A percentile compares a stretch with the other conserved stretches of the same genome.
Conservation (phyloP, 1,139 yeast species). For the Hyphopichia pseudoburtonii region DNA sequence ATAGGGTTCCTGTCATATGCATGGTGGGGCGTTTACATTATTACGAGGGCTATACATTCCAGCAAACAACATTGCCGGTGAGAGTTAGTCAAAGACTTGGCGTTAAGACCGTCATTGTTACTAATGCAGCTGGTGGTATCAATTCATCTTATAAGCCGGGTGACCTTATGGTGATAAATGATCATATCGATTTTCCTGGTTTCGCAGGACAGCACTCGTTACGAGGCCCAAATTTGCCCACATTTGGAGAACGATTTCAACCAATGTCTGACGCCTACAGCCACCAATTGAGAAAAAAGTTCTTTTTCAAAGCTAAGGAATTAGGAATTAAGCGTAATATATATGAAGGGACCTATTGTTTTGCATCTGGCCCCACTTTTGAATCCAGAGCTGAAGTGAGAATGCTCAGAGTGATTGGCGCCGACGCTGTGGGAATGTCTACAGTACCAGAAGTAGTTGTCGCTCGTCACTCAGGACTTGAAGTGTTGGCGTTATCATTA, state of each 20-base stretch:
- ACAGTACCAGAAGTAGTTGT: conserved; percentile 95
- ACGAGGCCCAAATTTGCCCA: conserved; percentile 80
- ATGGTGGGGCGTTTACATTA: conserved; percentile 94
- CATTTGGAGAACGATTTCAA: conserved; percentile 81
- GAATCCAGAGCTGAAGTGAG: conserved; percentile 94
- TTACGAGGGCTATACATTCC: conserved; percentile 85
- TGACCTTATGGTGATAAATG: conserved; percentile 85
- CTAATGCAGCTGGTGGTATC: conserved; percentile 95
- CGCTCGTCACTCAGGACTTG: conserved; percentile 84
- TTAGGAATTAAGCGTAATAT: conserved; percentile 58
- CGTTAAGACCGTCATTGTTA: conserved; percentile 63
- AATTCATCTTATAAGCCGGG: conserved; percentile 70
- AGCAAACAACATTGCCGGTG: conserved; percentile 82
- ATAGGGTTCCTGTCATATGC: conserved; percentile 77
- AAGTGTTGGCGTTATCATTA: conserved; percentile 79
- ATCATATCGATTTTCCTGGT: conserved; percentile 90
- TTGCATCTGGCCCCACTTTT: conserved; percentile 91
- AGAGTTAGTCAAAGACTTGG: conserved; percentile 70
- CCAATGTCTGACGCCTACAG: conserved; percentile 92
- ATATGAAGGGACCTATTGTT: conserved; percentile 85
- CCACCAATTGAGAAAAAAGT: conserved; percentile 59
- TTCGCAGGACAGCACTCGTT: conserved; percentile 85
- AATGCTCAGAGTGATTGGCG: conserved; percentile 69
- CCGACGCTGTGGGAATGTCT: conserved; percentile 97
- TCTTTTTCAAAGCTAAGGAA: conserved; percentile 53